Evolutionary conservation across 2,329 filamentous ascomycete genomes (phyloP).

Genomic region (Penicillium brevicompactum): DNA sequence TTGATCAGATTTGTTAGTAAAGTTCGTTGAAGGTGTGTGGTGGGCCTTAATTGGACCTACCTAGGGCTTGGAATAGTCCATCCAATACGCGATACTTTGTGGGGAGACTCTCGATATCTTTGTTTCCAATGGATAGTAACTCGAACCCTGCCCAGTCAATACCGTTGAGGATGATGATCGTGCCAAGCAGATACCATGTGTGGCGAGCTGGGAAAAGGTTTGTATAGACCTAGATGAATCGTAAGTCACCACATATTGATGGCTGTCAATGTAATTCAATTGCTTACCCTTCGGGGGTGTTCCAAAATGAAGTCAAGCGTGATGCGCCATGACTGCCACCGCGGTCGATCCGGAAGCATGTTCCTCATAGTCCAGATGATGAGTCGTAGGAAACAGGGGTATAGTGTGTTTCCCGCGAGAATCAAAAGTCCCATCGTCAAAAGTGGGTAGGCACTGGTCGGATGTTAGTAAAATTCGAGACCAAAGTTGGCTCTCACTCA

Average conservation of each 20-base stretch:
- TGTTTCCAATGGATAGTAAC: constrained; percentile 65
- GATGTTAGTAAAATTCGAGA: constrained; percentile 6
- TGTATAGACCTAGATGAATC: constrained; percentile 31
- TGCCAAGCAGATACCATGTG: constrained; percentile 68
- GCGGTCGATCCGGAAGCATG: constrained; percentile 30
- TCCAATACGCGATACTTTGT: constrained; percentile 60
- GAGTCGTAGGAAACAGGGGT: constrained; percentile 64
- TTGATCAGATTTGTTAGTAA: background rate
- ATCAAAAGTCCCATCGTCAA: constrained; percentile 59
- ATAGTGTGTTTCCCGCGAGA: constrained; percentile 67
- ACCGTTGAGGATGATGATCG: constrained; percentile 62
- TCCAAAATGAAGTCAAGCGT: constrained; percentile 39
- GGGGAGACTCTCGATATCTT: constrained; percentile 55
- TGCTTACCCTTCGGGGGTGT: constrained; percentile 35
- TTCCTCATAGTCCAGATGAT: constrained; percentile 55
- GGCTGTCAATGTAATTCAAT: background rate
- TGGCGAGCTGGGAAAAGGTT: constrained; percentile 63
- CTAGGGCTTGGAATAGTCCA: constrained; percentile 64
- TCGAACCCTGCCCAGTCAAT: constrained; percentile 69
- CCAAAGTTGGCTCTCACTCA: constrained; percentile 7
- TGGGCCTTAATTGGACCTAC: constrained; percentile 28
- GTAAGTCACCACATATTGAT: constrained; percentile 9
- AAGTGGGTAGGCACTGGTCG: constrained; percentile 40
- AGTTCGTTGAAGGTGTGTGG: background rate
- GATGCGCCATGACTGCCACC: constrained; percentile 33